These are phyloP conservation scores for Delphinella strobiligena DNA, from an alignment of 2,329 filamentous ascomycete species.

Conservation along the genomic window DNA sequence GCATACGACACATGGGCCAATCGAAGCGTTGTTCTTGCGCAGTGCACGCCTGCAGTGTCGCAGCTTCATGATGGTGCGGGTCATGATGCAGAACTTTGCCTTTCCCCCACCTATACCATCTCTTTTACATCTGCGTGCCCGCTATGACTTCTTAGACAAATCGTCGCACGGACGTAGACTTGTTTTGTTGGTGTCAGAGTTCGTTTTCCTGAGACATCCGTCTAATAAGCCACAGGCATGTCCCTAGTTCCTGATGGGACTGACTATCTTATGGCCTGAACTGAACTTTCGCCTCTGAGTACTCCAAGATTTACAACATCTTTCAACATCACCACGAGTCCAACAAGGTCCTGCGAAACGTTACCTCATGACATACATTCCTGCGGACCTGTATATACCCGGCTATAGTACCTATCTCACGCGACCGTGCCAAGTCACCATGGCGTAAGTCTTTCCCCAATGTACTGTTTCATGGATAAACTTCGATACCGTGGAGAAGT, in stretches of 20 bases:
- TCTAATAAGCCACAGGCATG: neutral
- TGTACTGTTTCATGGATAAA: neutral
- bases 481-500: neutral
- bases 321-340: neutral
- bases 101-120: neutral
- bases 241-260: neutral
- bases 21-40: slow-evolving; percentile 7
- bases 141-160: neutral
- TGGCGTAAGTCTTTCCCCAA: slow-evolving; percentile 9
- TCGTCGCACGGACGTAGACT: neutral
- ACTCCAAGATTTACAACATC: too few relatives aligned
- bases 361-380: slow-evolving; percentile 8
- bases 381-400: slow-evolving; percentile 7
- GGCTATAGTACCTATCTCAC: slow-evolving; percentile 6
- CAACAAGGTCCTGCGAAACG: neutral
- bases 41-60: neutral
- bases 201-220: neutral
- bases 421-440: slow-evolving; percentile 8
- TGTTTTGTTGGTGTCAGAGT: neutral
- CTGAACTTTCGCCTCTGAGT: neutral
- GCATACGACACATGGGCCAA: slow-evolving; percentile 9
- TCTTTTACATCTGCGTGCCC: neutral
- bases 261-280: too few relatives aligned
- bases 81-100: neutral
- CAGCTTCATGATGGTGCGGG: neutral